Evolutionary conservation across 768 basidiomycete genomes (phyloP).

Genomic region (Agaricus subrufescens): DNA sequence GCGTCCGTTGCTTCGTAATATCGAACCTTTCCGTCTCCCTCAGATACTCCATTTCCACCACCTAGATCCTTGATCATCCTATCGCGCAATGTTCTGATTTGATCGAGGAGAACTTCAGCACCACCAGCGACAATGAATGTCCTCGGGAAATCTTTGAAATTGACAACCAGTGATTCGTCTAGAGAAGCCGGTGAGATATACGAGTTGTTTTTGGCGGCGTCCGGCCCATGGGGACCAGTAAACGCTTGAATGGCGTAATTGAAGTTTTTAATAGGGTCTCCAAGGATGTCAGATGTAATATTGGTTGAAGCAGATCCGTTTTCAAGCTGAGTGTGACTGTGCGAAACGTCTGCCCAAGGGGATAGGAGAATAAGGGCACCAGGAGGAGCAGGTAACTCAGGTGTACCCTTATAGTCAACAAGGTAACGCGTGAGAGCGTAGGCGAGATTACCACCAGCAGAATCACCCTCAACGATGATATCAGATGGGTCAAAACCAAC

Average conservation of each 20-base stretch:
- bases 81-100: constrained; percentile 37
- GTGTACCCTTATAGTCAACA: constrained; percentile 36
- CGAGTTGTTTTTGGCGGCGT: constrained; percentile 37
- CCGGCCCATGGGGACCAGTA: constrained; percentile 42
- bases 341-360: constrained; percentile 48
- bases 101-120: constrained; percentile 51
- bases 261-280: constrained; percentile 9
- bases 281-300: constrained; percentile 32
- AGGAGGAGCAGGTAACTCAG: constrained; percentile 37
- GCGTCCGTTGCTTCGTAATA: constrained; percentile 50
- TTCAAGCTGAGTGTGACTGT: constrained; percentile 30
- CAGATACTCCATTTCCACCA: constrained; percentile 31
- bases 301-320: constrained; percentile 33
- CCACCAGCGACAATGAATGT: constrained; percentile 58
- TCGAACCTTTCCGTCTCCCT: constrained; percentile 37
- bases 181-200: constrained; percentile 60
- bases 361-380: constrained; percentile 49
- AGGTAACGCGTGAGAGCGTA: constrained; percentile 60
- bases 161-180: constrained; percentile 26
- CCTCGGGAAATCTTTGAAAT: constrained; percentile 54
- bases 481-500: constrained; percentile 53
- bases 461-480: constrained; percentile 70
- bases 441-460: constrained; percentile 72
- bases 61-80: constrained; percentile 53
- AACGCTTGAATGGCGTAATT: constrained; percentile 37